phyloP scores from a whole-genome alignment of 2,329 filamentous ascomycete genomes.

The Rutstroemia sp. region DNA sequence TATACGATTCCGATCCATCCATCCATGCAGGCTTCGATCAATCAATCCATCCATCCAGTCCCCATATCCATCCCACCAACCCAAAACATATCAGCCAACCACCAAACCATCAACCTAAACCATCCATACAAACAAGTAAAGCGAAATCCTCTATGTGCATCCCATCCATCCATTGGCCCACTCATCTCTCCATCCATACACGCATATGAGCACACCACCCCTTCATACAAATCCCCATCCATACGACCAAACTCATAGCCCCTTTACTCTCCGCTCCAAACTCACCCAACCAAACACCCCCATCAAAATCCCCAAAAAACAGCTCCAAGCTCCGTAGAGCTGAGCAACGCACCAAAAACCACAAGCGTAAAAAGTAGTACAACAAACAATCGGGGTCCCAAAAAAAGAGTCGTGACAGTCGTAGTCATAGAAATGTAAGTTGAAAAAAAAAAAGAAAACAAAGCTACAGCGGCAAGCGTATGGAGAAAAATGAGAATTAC shows the following conservation, averaged over 20 bases:
- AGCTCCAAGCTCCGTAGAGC: background rate
- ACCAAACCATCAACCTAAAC: background rate
- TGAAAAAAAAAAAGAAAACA: background rate
- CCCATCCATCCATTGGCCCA: background rate
- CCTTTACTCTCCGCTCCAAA: background rate
- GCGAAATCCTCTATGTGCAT: background rate
- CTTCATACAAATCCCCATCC: no score
- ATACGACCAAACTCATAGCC: no score
- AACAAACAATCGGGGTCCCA: background rate
- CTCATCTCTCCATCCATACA: background rate
- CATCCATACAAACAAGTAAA: background rate
- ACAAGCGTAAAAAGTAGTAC: background rate
- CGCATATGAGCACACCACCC: background rate
- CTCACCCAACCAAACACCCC: background rate
- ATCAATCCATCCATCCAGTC: background rate
- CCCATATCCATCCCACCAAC: background rate
- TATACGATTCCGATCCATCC: background rate
- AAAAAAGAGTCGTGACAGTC: conserved; percentile 6
- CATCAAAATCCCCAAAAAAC: background rate
- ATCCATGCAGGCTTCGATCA: background rate
- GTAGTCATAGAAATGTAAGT: conserved; percentile 3
- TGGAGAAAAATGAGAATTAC: background rate
- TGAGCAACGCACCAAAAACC: background rate
- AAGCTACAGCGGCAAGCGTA: background rate
- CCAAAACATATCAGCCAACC: background rate